Base-by-base conservation (phyloP, 257 asterid genomes). In the Nicotiana attenuata region DNA sequence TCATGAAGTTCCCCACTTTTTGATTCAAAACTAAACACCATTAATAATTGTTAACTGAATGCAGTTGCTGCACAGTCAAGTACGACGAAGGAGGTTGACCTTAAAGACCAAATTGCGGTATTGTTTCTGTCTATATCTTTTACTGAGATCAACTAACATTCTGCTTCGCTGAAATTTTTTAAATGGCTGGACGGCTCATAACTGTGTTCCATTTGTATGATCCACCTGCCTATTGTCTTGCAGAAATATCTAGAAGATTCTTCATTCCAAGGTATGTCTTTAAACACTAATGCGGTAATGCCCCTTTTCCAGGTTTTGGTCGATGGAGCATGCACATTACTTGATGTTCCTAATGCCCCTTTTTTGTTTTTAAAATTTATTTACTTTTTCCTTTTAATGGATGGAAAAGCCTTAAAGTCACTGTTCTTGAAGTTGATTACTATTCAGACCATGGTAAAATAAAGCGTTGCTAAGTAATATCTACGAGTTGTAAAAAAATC, bases 171-270 rank as follows among this genome's bases (percentile, higher is more conserved):
- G 16, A 63, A 55, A 80, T 14, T 64, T 41, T 24, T 56, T 24
- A n/a, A 80, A 47, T 65, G 50, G 52, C 53, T 80, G 50, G 38
- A 19, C 52, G 65, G 61, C n/a, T 64, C 61, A 10, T 10, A 55
- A 29, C 26, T 56, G 10, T 61, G 33, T 64, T 33, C 38, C 61
- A 77, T 47, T 77, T 80, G 47, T 76, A 83, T 68, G 60, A 75
- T 73, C 33, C 22, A n/a, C 56, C 41, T 65, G 67, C 59, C 81
- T 33, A 28, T 55, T 81, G 77, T 84, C 29, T 84, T 88, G 90
- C 97, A 93, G 99, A 89, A 66, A 87, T 92, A 88, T 81, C 91
- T 95, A 57, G 90, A 90, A 85, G 92, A 88, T 87, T 87, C 93
- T 86, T 87, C 97, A 53, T 91, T 95, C 75, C 86, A 88, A 88